Conservation (phyloP, 352 stramenopile species). For the Phytophthora pisi region DNA sequence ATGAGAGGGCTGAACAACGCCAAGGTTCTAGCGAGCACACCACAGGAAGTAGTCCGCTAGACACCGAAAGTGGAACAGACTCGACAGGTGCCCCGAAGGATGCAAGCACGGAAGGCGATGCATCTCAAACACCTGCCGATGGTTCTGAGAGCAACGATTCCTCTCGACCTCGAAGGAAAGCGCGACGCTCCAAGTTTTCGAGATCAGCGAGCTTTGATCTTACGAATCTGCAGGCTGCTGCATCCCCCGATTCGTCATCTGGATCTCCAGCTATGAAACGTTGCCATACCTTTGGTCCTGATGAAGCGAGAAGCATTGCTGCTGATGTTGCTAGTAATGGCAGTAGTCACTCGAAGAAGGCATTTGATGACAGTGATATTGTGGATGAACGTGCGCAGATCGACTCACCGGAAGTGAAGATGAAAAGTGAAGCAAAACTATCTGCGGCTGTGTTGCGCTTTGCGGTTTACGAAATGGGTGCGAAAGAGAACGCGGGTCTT, state of each 20-base stretch:
- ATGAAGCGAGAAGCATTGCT: slow-evolving; percentile 17
- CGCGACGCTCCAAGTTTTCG: slow-evolving; percentile 61
- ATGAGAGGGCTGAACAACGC: slow-evolving; percentile 18
- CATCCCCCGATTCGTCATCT: slow-evolving; percentile 30
- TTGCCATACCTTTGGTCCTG: slow-evolving; percentile 33
- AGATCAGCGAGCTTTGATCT: slow-evolving; percentile 82
- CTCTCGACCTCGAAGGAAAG: slow-evolving; percentile 12
- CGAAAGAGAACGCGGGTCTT: slow-evolving; percentile 60
- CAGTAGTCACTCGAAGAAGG: slow-evolving; percentile 48
- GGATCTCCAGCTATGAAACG: slow-evolving; percentile 29
- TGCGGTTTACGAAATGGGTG: slow-evolving; percentile 73
- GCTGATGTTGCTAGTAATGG: slow-evolving; percentile 21
- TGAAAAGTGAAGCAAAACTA: slow-evolving; percentile 45
- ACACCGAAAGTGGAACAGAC: slow-evolving; percentile 16
- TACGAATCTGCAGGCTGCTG: slow-evolving; percentile 45
- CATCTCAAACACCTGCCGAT: slow-evolving; percentile 8
- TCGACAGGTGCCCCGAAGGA: background rate
- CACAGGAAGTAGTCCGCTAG: slow-evolving; percentile 13
- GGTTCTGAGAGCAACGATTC: slow-evolving; percentile 8
- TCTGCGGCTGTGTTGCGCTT: slow-evolving; percentile 75
- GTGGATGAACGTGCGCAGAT: slow-evolving; percentile 53
- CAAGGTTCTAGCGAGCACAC: slow-evolving; percentile 16
- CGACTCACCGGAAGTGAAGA: slow-evolving; percentile 32
- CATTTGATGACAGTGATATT: slow-evolving; percentile 86
- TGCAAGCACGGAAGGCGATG: background rate